Percentiles rank a stretch among this genome's conserved stretches.
phyloP scores from a whole-genome alignment of 257 asterid species.

The Eustoma russellianum region DNA sequence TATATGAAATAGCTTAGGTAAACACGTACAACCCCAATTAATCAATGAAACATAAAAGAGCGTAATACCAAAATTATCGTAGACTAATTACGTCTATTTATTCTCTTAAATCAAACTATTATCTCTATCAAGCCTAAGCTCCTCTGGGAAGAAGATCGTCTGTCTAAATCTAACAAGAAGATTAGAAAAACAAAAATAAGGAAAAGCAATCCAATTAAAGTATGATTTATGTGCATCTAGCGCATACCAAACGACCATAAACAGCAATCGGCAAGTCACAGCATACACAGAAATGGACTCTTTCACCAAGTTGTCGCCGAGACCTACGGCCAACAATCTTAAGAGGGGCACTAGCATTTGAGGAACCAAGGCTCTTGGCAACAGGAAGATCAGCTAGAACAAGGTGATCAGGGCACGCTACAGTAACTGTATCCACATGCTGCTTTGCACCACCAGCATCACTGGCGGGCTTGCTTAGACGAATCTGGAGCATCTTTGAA shows the following conservation, averaged over 20 bases:
- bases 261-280: slow-evolving; percentile 90
- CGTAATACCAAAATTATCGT: too few relatives aligned
- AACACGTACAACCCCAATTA: too few relatives aligned
- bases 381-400: slow-evolving; percentile 93
- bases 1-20: too few relatives aligned
- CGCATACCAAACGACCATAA: slow-evolving; percentile 85
- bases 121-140: too few relatives aligned
- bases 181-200: too few relatives aligned
- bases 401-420: slow-evolving; percentile 97
- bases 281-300: slow-evolving; percentile 84
- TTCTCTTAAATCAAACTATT: too few relatives aligned
- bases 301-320: slow-evolving; percentile 91
- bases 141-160: too few relatives aligned
- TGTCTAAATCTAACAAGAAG: too few relatives aligned
- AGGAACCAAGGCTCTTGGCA: slow-evolving; percentile 77
- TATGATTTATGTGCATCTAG: background rate
- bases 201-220: background rate
- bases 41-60: too few relatives aligned
- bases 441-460: slow-evolving; percentile 60
- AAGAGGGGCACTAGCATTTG: slow-evolving; percentile 37
- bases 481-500: slow-evolving; percentile 79
- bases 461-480: slow-evolving; percentile 78
- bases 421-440: slow-evolving; percentile 60
- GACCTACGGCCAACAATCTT: slow-evolving; percentile 86
- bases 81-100: too few relatives aligned